Evolutionary conservation across 192 early-diverging fungal species (phyloP), one percentile per base, ranked within the genome.

Genomic region (Coemansia sp.): DNA sequence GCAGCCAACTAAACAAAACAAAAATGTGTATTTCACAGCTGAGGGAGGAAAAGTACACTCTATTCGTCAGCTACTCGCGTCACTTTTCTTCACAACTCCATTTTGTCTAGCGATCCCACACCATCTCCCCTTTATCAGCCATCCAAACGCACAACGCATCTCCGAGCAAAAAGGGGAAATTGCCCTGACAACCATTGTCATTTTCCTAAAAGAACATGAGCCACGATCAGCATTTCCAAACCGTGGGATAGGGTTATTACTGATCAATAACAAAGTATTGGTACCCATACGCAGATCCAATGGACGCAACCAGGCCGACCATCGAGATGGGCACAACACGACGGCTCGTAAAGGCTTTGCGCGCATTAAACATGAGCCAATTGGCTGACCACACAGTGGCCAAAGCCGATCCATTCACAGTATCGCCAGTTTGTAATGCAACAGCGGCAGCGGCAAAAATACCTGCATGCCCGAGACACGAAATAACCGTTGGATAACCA

Each of bases 331-430:
- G 77, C 4, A 64, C 13, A 5, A 41, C 14, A 0, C 47, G 20
- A 11, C 48, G 23, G 14, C 67, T 66, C 38, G 27, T 65, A 13
- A 73, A 14, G 5, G 77, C 77, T 27, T 71, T 74, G 4, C 77
- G 71, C 2, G 68, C 77, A 43, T 74, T 80, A 18, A 80, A 79
- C 32, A 80, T 74, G 59, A 80, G 50, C 77, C 77, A 80, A 41
- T 71, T 65, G 2, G 65, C 61, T 4, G 77, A 80, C 77, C 77
- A 80, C 9, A 60, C 62, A 4, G 65, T 54, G 50, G 62, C 51
- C 64, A 80, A 45, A 1, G 71, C 77, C 14, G 77, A 67, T 19
- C 77, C 77, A 53, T 74, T 80, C 9, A 62, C 45, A 29, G 24
- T 19, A 55, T 80, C 77, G n/a, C 72, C 77, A n/a, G 57, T 59